Percentiles rank a stretch among this genome's conserved stretches.
phyloP scores from a whole-genome alignment of 768 basidiomycete species.

The Podaxis sp. region DNA sequence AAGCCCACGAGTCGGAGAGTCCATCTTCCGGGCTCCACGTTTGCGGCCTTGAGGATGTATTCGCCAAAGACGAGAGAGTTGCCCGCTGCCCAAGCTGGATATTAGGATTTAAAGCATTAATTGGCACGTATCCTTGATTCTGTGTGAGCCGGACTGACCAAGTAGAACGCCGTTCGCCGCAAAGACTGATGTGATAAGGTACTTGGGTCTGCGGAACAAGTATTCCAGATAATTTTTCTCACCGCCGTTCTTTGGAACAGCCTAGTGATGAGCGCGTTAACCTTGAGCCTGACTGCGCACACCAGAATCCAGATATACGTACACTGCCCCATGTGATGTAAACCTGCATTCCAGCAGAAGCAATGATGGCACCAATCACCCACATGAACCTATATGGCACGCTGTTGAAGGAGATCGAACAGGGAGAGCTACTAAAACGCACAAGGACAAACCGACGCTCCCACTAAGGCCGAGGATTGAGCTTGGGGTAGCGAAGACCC shows the following conservation, averaged over 20 bases:
- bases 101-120: neutral
- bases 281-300: neutral
- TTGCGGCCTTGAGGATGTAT: conserved; percentile 36
- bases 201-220: conserved; percentile 54
- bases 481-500: conserved; percentile 35
- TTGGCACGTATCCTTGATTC: neutral
- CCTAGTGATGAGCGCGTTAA: conserved; percentile 26
- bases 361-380: conserved; percentile 39
- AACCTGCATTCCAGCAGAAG: conserved; percentile 38
- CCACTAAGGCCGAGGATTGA: conserved; percentile 36
- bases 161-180: conserved; percentile 51
- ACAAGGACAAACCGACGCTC: conserved; percentile 38
- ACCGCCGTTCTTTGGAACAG: conserved; percentile 59
- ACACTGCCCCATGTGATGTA: conserved; percentile 42
- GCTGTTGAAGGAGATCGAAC: neutral
- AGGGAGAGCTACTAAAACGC: conserved; percentile 1
- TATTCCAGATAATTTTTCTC: conserved; percentile 73
- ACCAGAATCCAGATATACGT: conserved; percentile 10
- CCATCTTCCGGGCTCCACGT: conserved; percentile 28
- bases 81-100: conserved; percentile 37
- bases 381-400: conserved; percentile 33
- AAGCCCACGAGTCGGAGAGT: conserved; percentile 34
- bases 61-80: conserved; percentile 58
- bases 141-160: conserved; percentile 21
- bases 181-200: conserved; percentile 56